These are phyloP conservation scores for Chaetomium tenue DNA, from an alignment of 495 filamentous ascomycete genomes.

Conservation along the genomic window DNA sequence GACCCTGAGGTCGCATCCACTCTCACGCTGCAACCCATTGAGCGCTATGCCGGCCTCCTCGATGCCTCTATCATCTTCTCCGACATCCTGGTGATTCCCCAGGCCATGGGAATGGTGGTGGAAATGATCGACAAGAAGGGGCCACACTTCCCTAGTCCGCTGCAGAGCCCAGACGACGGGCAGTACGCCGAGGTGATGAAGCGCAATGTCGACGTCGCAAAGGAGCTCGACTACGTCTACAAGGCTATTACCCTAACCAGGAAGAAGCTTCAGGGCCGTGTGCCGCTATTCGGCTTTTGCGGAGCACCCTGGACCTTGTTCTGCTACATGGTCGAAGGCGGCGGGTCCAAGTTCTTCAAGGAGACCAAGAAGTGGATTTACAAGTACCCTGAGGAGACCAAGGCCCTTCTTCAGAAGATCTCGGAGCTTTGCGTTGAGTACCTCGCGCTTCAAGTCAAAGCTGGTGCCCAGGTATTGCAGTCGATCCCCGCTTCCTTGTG, in stretches of 20 bases:
- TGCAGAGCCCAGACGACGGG: slow-evolving; percentile 70
- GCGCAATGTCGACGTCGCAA: slow-evolving; percentile 75
- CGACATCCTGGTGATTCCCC: slow-evolving; percentile 95
- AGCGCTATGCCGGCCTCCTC: slow-evolving; percentile 83
- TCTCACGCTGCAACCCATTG: slow-evolving; percentile 89
- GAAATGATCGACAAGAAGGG: slow-evolving; percentile 97
- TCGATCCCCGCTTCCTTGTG: background rate
- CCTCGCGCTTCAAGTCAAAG: slow-evolving; percentile 84
- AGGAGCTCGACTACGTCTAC: slow-evolving; percentile 89
- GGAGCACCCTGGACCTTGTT: slow-evolving; percentile 95
- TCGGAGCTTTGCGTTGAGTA: slow-evolving; percentile 91
- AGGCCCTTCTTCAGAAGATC: slow-evolving; percentile 83
- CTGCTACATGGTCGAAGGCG: slow-evolving; percentile 98
- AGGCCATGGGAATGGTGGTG: slow-evolving; percentile 94
- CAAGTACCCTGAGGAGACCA: slow-evolving; percentile 76
- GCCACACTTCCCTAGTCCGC: slow-evolving; percentile 84
- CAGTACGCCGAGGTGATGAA: slow-evolving; percentile 77
- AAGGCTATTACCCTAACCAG: slow-evolving; percentile 89
- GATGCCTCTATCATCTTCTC: slow-evolving; percentile 99
- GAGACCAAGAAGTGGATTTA: slow-evolving; percentile 95
- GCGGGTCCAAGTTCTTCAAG: slow-evolving; percentile 88
- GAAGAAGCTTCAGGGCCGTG: slow-evolving; percentile 79
- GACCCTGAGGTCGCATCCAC: slow-evolving; percentile 87
- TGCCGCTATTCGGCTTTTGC: slow-evolving; percentile 95
- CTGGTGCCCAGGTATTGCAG: slow-evolving; percentile 69